Evolutionary conservation across 257 asterid species (phyloP).

Genomic region (Solanum lycopersicoides): DNA sequence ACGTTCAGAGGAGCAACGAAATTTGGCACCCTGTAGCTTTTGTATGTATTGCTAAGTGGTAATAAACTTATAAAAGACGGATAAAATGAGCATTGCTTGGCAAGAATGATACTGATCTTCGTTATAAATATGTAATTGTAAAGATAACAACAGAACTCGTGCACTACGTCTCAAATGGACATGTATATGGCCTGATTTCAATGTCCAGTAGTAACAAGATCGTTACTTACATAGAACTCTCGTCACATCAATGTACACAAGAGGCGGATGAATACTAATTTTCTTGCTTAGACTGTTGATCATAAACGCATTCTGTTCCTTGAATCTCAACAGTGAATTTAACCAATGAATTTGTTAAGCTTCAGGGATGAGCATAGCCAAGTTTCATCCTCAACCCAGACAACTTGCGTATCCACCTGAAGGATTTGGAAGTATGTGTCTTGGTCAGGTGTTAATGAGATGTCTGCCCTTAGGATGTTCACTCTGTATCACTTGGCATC

Average conservation of each 20-base stretch:
- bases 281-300: not conserved
- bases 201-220: not conserved
- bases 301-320: not conserved
- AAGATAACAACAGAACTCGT: not conserved
- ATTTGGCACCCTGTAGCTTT: not conserved
- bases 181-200: not conserved
- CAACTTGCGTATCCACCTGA: not conserved
- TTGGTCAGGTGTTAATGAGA: not conserved
- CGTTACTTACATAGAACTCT: not conserved
- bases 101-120: not conserved
- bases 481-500: not conserved
- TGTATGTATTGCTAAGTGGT: not conserved
- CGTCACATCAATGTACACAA: not conserved
- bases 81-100: not conserved
- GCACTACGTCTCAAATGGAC: not conserved
- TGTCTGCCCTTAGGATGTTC: not conserved
- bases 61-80: not conserved
- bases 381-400: not conserved
- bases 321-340: not conserved
- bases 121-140: not conserved
- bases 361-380: not conserved
- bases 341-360: not conserved
- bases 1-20: not conserved
- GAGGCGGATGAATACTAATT: not conserved
- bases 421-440: not conserved